Percentiles rank a stretch among this genome's conserved stretches.
Evolutionary conservation across 352 stramenopile species (phyloP).

Genomic region (Thraustochytrium striatum): DNA sequence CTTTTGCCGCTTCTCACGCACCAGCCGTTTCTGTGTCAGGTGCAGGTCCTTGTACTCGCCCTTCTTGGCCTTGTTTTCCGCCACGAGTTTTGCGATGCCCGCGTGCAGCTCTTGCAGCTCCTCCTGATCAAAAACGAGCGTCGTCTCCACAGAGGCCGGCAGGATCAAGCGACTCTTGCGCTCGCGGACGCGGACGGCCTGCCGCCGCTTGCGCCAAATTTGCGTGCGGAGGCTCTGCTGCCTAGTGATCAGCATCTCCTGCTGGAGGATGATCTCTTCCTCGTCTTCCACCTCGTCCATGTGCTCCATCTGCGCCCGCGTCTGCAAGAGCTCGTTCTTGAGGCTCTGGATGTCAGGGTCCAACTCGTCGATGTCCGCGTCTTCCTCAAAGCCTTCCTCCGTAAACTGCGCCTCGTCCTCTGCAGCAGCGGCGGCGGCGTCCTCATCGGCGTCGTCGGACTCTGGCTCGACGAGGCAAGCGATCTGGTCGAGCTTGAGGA

Average conservation of each 20-base stretch:
- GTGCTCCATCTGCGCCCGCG: neutral
- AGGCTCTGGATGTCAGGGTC: neutral
- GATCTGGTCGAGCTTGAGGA: slow-evolving; percentile 69
- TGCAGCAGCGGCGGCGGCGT: neutral
- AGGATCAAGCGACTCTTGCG: neutral
- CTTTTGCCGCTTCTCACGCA: slow-evolving; percentile 71
- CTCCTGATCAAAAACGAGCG: slow-evolving; percentile 67
- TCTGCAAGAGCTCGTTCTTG: slow-evolving; percentile 15
- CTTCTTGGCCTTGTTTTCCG: slow-evolving; percentile 74
- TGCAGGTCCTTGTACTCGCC: slow-evolving; percentile 80
- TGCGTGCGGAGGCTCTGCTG: neutral
- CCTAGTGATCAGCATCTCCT: neutral
- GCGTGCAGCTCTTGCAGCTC: slow-evolving; percentile 64
- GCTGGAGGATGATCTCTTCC: neutral
- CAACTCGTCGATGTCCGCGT: neutral
- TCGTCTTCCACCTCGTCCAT: slow-evolving; percentile 8
- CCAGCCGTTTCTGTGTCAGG: slow-evolving; percentile 72
- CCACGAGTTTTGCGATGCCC: slow-evolving; percentile 71
- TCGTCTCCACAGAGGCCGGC: neutral
- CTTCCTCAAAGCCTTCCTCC: slow-evolving; percentile 7
- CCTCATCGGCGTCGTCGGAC: neutral
- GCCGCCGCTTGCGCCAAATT: neutral
- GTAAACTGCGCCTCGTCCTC: neutral
- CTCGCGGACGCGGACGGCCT: neutral
- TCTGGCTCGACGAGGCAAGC: slow-evolving; percentile 32